Conservation (phyloP, 352 stramenopile genomes). For the Phytopythium chamaehyphon region DNA sequence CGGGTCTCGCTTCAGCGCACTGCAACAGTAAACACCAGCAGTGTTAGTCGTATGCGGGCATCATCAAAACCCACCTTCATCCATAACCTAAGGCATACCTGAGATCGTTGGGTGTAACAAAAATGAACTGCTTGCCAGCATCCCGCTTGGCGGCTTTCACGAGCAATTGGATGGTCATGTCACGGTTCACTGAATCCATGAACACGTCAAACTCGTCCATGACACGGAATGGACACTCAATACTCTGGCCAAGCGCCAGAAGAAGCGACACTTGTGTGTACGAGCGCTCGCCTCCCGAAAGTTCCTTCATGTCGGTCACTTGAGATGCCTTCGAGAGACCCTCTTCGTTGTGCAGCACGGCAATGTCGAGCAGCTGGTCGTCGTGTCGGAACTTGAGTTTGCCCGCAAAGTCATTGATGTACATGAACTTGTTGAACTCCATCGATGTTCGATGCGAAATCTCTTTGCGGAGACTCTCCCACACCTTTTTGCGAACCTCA, state of each 20-base stretch:
- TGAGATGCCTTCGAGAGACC: conserved; percentile 69
- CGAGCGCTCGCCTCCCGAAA: conserved; percentile 96
- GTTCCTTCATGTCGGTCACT: conserved; percentile 94
- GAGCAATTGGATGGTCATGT: conserved; percentile 94
- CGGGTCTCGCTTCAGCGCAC: conserved; percentile 60
- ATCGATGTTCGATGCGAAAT: conserved; percentile 75
- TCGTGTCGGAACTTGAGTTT: conserved; percentile 81
- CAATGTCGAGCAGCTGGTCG: conserved; percentile 71
- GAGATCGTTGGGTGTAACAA: conserved; percentile 85
- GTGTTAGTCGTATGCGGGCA: neutral
- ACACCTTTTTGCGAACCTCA: conserved; percentile 65
- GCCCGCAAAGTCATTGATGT: conserved; percentile 80
- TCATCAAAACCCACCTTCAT: conserved; percentile 2
- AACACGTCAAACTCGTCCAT: conserved; percentile 99
- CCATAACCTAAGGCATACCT: conserved; percentile 36
- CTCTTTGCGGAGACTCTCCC: conserved; percentile 73
- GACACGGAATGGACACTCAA: conserved; percentile 93
- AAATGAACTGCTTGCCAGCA: conserved; percentile 84
- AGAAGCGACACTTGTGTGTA: conserved; percentile 97
- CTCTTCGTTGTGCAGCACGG: conserved; percentile 76
- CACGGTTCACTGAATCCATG: conserved; percentile 96
- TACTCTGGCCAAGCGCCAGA: conserved; percentile 90
- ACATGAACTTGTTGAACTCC: conserved; percentile 85
- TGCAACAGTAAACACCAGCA: conserved; percentile 17
- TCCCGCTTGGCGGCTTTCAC: conserved; percentile 82